Conservation (phyloP, 352 stramenopile species). For the Phytophthora fragariae region DNA sequence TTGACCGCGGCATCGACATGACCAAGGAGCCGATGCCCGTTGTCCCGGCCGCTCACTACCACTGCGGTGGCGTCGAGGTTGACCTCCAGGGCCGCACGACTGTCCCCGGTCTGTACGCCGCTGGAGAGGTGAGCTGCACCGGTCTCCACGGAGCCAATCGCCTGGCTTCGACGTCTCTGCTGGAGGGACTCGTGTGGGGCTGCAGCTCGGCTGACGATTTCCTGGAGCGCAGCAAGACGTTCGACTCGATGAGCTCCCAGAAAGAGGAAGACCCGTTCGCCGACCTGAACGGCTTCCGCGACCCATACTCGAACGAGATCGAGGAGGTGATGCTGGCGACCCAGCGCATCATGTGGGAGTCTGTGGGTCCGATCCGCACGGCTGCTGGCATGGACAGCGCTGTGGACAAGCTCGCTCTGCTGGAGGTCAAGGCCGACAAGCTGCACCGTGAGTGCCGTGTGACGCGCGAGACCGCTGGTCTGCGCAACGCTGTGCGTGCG, state of each 20-base stretch:
- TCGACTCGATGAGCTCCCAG: slow-evolving; percentile 22
- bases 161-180: slow-evolving; percentile 93
- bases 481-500: slow-evolving; percentile 91
- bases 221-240: slow-evolving; percentile 32
- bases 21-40: slow-evolving; percentile 91
- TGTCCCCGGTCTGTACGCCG: slow-evolving; percentile 89
- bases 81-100: slow-evolving; percentile 88
- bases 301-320: slow-evolving; percentile 58
- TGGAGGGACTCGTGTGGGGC: slow-evolving; percentile 96
- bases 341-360: slow-evolving; percentile 94
- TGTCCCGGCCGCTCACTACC: slow-evolving; percentile 95
- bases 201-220: slow-evolving; percentile 88
- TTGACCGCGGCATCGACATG: slow-evolving; percentile 90
- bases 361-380: slow-evolving; percentile 92
- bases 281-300: slow-evolving; percentile 46
- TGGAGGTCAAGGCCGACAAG: slow-evolving; percentile 80
- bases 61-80: slow-evolving; percentile 93
- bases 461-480: slow-evolving; percentile 76
- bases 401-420: slow-evolving; percentile 79
- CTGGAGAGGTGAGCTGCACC: slow-evolving; percentile 94
- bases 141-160: slow-evolving; percentile 95
- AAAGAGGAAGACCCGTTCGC: slow-evolving; percentile 51
- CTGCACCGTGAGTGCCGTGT: slow-evolving; percentile 77
- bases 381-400: slow-evolving; percentile 75
- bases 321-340: slow-evolving; percentile 69